Conservation (phyloP, 176 grass and related monocot genomes). For the Luzula sylvatica region DNA sequence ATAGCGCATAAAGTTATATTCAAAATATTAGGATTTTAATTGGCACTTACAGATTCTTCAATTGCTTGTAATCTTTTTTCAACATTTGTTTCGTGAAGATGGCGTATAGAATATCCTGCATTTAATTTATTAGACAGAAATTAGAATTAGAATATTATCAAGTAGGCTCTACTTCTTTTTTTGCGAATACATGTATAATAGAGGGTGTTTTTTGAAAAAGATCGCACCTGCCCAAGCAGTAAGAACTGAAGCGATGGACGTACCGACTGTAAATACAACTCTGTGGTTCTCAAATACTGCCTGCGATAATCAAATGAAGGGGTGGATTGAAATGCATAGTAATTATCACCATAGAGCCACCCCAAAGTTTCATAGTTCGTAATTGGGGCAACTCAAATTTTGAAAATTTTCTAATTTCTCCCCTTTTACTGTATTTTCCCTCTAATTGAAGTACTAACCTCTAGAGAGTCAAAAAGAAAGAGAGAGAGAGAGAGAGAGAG, state of each 20-base stretch:
- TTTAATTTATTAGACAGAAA: neutral
- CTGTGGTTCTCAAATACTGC: slow-evolving; percentile 75
- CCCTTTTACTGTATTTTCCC: too few species aligned
- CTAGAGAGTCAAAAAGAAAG: too few species aligned
- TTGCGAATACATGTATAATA: neutral
- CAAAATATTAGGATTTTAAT: too few species aligned
- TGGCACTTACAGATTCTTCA: slow-evolving; percentile 87
- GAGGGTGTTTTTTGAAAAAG: neutral
- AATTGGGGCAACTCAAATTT: too few species aligned
- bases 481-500: too few species aligned
- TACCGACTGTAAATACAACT: slow-evolving; percentile 82
- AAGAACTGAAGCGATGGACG: slow-evolving; percentile 75
- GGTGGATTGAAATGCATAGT: too few species aligned
- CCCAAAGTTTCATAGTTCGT: too few species aligned
- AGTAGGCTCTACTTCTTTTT: neutral
- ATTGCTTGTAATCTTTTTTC: slow-evolving; percentile 62
- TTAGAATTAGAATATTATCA: neutral
- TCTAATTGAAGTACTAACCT: too few species aligned
- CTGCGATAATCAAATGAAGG: slow-evolving; percentile 26
- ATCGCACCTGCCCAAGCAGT: slow-evolving; percentile 87
- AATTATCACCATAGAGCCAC: too few species aligned
- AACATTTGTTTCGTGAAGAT: slow-evolving; percentile 64
- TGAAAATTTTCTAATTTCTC: too few species aligned
- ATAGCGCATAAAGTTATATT: too few species aligned
- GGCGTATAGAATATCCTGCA: slow-evolving; percentile 72